Percentiles rank a stretch among this genome's conserved stretches.
phyloP scores from a whole-genome alignment of 129 eudicot species.

The Lonicera japonica region DNA sequence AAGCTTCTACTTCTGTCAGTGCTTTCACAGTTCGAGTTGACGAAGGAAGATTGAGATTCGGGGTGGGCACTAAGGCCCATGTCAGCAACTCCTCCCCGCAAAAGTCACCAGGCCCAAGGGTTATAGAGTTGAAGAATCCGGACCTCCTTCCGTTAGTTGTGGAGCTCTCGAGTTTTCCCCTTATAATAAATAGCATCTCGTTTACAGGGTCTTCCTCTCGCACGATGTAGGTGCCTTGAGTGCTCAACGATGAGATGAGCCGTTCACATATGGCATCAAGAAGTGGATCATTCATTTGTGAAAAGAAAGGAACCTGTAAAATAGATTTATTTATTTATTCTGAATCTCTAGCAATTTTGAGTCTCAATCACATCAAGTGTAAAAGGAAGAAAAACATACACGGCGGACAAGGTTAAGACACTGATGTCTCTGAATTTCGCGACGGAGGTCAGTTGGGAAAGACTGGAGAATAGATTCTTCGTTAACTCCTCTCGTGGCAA shows the following conservation, averaged over 20 bases:
- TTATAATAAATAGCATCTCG: conserved; percentile 77
- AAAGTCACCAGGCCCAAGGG: conserved; percentile 88
- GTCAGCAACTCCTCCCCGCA: conserved; percentile 91
- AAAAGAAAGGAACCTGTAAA: conserved; percentile 77
- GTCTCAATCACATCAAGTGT: too few relatives aligned
- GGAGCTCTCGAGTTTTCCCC: conserved; percentile 92
- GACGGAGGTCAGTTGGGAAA: conserved; percentile 80
- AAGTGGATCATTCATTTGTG: conserved; percentile 89
- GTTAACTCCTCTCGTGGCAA: conserved; percentile 87
- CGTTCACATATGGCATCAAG: conserved; percentile 89
- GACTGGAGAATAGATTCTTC: conserved; percentile 74
- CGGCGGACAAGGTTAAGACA: conserved; percentile 96
- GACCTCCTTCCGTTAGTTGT: conserved; percentile 87
- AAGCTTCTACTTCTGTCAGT: conserved; percentile 87
- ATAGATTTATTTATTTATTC: too few relatives aligned
- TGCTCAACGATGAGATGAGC: conserved; percentile 72
- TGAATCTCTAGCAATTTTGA: too few relatives aligned
- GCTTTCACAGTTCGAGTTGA: conserved; percentile 77
- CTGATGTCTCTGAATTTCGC: conserved; percentile 82
- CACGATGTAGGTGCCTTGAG: conserved; percentile 59
- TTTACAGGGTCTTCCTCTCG: conserved; percentile 85
- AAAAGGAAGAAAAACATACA: too few relatives aligned
- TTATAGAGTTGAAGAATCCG: conserved; percentile 86
- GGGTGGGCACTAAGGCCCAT: conserved; percentile 80
- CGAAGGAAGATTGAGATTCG: conserved; percentile 55